A percentile compares a stretch with the other conserved stretches of the same genome.
Evolutionary conservation across 352 stramenopile genomes (phyloP).

Genomic region (Phytophthora colocasiae): DNA sequence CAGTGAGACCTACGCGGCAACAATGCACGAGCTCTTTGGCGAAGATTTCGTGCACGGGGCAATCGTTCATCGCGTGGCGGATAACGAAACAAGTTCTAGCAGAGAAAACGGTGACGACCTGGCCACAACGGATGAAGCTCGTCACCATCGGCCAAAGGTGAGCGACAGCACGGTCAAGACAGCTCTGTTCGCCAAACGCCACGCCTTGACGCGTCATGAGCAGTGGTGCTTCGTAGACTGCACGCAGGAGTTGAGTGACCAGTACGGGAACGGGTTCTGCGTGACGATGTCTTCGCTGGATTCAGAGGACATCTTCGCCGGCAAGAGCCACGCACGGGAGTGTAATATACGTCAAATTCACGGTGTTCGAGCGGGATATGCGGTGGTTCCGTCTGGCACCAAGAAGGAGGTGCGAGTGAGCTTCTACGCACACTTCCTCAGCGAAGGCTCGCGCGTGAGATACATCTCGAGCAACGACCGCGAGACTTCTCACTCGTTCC

Average conservation of each 20-base stretch:
- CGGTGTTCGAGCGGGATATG: constrained; percentile 28
- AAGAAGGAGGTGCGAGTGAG: constrained; percentile 33
- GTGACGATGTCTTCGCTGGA: constrained; percentile 26
- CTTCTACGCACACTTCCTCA: constrained; percentile 44
- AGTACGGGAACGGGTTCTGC: constrained; percentile 6
- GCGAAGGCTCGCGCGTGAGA: neutral
- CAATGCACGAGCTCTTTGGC: constrained; percentile 46
- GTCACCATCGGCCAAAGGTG: constrained; percentile 14
- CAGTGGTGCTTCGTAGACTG: constrained; percentile 34
- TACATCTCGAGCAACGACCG: neutral
- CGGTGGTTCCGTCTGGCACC: constrained; percentile 22
- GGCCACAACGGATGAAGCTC: neutral
- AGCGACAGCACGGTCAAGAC: constrained; percentile 25
- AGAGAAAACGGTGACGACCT: neutral
- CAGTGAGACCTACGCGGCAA: constrained; percentile 28
- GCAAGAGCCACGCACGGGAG: constrained; percentile 13
- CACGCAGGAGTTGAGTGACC: constrained; percentile 3
- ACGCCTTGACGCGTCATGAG: constrained; percentile 29
- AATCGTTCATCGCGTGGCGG: constrained; percentile 33
- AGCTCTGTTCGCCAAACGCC: constrained; percentile 27
- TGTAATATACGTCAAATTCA: constrained; percentile 32
- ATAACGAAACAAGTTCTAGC: constrained; percentile 1
- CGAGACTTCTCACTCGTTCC: constrained; percentile 11
- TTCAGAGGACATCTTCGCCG: constrained; percentile 35
- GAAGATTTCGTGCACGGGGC: constrained; percentile 44